Evolutionary conservation across 2,329 filamentous ascomycete species (phyloP).

Genomic region (Ophiostoma himal-ulmi): DNA sequence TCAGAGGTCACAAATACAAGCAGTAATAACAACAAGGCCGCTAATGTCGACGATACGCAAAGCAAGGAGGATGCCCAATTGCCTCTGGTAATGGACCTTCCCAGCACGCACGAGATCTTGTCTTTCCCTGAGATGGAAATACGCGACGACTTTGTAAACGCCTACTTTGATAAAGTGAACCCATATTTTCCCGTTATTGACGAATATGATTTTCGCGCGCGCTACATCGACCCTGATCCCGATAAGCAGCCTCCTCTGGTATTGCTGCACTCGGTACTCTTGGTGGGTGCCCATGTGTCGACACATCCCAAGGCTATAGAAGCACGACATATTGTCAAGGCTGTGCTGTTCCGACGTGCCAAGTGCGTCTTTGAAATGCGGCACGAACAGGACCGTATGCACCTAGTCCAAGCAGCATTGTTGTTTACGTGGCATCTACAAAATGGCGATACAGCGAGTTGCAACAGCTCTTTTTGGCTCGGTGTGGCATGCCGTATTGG

Average conservation of each 20-base stretch:
- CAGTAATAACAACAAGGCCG: no score
- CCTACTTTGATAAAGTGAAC: constrained; percentile 22
- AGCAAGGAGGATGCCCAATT: no score
- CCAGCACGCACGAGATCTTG: constrained; percentile 15
- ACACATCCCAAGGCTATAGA: constrained; percentile 15
- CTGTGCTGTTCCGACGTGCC: constrained; percentile 18
- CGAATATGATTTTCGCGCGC: constrained; percentile 19
- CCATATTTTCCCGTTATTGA: constrained; percentile 23
- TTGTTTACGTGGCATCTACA: constrained; percentile 22
- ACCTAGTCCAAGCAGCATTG: constrained; percentile 20
- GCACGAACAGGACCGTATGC: constrained; percentile 20
- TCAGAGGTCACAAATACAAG: not conserved
- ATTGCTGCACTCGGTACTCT: constrained; percentile 18
- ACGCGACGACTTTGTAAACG: constrained; percentile 22
- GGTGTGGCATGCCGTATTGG: constrained; percentile 20
- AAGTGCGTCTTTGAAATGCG: constrained; percentile 23
- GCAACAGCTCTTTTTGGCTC: constrained; percentile 21
- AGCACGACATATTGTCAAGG: constrained; percentile 20
- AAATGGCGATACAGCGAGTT: constrained; percentile 19
- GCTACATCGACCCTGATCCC: constrained; percentile 18
- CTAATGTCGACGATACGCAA: not conserved
- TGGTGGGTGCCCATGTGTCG: constrained; percentile 21
- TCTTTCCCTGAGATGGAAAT: constrained; percentile 23
- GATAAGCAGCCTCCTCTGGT: constrained; percentile 18
- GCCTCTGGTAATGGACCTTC: not conserved